These are phyloP conservation scores for Russula brevipes DNA, from an alignment of 768 basidiomycete genomes.

Conservation along the genomic window DNA sequence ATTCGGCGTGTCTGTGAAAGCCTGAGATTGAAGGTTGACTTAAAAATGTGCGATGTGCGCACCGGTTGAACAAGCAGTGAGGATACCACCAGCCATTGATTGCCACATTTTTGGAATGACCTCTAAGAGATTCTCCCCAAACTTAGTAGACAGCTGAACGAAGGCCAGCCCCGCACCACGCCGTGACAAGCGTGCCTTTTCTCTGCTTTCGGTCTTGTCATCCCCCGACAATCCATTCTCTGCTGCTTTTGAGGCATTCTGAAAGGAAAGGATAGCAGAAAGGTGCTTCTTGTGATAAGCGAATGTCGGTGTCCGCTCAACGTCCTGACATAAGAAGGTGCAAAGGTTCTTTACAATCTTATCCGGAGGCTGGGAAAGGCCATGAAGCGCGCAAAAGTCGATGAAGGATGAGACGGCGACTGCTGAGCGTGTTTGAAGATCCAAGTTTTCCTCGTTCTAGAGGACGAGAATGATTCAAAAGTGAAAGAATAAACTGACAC, in stretches of 20 bases:
- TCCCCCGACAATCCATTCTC: constrained; percentile 39
- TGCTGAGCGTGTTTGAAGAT: constrained; percentile 87
- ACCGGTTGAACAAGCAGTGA: constrained; percentile 66
- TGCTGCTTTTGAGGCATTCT: constrained; percentile 36
- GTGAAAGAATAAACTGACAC: background rate
- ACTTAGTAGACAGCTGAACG: constrained; percentile 65
- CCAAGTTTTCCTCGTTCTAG: constrained; percentile 81
- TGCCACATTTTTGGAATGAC: constrained; percentile 94
- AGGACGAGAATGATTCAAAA: background rate
- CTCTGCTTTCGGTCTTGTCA: constrained; percentile 44
- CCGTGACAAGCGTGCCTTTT: constrained; percentile 71
- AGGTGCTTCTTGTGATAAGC: constrained; percentile 52
- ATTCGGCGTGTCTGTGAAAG: constrained; percentile 37
- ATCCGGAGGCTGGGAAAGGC: constrained; percentile 79
- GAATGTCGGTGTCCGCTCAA: constrained; percentile 86
- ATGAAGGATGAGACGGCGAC: constrained; percentile 83
- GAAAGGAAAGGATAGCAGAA: constrained; percentile 77
- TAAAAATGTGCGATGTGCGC: constrained; percentile 27
- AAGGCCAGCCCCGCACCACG: constrained; percentile 86
- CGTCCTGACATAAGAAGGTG: constrained; percentile 93
- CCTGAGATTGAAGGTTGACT: background rate
- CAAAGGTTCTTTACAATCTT: constrained; percentile 98
- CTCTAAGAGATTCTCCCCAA: constrained; percentile 66
- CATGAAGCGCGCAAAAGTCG: constrained; percentile 69
- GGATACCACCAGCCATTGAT: constrained; percentile 76